phyloP scores from a whole-genome alignment of 2,329 filamentous ascomycete species.

The Chrysoporthe austroafricana region DNA sequence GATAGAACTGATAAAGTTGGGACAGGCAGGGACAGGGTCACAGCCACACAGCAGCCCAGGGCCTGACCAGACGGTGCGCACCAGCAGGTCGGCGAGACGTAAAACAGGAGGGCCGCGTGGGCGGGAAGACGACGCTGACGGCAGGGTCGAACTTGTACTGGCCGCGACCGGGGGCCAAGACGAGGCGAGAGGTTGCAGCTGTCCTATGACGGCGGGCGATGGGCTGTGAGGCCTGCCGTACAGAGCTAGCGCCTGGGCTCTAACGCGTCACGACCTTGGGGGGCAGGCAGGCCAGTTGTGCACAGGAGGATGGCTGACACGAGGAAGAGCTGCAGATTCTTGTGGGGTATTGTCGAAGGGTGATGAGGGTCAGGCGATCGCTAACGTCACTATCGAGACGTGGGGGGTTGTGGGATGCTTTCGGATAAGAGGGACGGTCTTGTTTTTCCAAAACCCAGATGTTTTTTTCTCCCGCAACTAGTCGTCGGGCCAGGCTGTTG shows the following conservation, averaged over 20 bases:
- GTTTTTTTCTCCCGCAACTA: neutral
- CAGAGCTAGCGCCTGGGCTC: slow-evolving; percentile 14
- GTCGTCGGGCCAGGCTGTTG: neutral
- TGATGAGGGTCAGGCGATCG: neutral
- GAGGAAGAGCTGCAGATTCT: slow-evolving; percentile 1
- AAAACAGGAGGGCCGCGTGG: slow-evolving; percentile 13
- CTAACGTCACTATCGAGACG: neutral
- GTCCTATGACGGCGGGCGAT: slow-evolving; percentile 14
- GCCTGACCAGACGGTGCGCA: neutral
- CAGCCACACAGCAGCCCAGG: neutral
- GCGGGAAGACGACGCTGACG: neutral
- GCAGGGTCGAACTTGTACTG: slow-evolving; percentile 6
- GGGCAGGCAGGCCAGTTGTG: neutral
- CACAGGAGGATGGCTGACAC: neutral
- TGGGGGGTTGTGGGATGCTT: neutral
- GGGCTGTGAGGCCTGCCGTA: slow-evolving; percentile 17
- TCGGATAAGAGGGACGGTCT: neutral
- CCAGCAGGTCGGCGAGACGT: neutral
- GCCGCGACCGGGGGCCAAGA: slow-evolving; percentile 13
- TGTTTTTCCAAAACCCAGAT: too few species aligned
- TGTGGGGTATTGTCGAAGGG: neutral
- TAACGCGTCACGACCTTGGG: neutral
- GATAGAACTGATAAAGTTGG: neutral
- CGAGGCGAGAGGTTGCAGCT: slow-evolving; percentile 20
- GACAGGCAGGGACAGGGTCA: neutral